A percentile compares a stretch with the other conserved stretches of the same genome.
Conservation (phyloP, 2,329 filamentous ascomycete species). For the Cytospora paraplurivora region DNA sequence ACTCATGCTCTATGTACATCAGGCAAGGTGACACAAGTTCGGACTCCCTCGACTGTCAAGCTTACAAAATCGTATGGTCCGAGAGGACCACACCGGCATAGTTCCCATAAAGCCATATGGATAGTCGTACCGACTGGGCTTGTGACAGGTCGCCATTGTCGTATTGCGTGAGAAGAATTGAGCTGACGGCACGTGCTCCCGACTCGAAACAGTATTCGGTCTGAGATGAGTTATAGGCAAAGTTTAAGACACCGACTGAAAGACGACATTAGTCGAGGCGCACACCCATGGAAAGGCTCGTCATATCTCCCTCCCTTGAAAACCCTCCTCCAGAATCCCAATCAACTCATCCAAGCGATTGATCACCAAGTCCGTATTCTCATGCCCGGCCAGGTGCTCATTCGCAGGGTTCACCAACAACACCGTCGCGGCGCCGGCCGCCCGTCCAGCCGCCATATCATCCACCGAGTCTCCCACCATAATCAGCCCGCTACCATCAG, state of each 20-base stretch:
- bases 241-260: neutral
- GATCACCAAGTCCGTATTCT: conserved; percentile 77
- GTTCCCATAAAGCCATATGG: too few relatives aligned
- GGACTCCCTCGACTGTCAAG: too few relatives aligned
- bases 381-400: conserved; percentile 65
- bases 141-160: neutral
- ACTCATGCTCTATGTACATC: too few relatives aligned
- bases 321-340: conserved; percentile 72
- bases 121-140: neutral
- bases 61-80: too few relatives aligned
- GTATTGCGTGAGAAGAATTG: neutral
- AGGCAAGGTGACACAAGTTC: too few relatives aligned
- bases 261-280: neutral
- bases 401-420: conserved; percentile 85
- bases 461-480: conserved; percentile 84
- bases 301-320: conserved; percentile 53
- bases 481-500: conserved; percentile 53
- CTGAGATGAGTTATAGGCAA: neutral
- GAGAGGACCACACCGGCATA: too few relatives aligned
- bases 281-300: neutral
- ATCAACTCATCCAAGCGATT: conserved; percentile 74
- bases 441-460: conserved; percentile 85
- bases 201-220: neutral
- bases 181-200: neutral
- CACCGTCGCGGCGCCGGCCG: conserved; percentile 88